These are phyloP conservation scores for Rhodotorula paludigena DNA, from an alignment of 768 basidiomycete genomes.

Conservation along the genomic window DNA sequence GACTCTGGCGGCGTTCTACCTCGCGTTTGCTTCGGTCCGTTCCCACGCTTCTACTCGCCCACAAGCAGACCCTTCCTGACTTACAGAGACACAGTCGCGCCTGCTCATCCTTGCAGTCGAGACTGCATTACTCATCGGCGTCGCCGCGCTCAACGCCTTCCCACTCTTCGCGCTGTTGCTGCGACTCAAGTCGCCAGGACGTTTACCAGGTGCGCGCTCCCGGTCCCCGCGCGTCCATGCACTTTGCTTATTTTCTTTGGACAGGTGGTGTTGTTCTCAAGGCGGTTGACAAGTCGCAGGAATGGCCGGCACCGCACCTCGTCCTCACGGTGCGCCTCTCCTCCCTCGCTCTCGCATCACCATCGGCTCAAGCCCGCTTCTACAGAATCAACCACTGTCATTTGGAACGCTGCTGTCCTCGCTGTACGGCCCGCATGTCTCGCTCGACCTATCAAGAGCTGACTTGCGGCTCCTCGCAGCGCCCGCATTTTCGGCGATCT, in stretches of 20 bases:
- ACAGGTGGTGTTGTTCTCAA: not conserved
- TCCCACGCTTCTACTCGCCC: not conserved
- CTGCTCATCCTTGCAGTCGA: conserved; percentile 58
- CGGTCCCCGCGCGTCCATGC: not conserved
- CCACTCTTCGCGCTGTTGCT: conserved; percentile 84
- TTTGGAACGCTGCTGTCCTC: not conserved
- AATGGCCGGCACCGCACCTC: not conserved
- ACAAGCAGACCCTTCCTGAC: not conserved
- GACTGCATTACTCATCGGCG: conserved; percentile 59
- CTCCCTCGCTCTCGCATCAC: not conserved
- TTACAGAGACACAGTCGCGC: conserved; percentile 51
- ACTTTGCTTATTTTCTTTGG: not conserved
- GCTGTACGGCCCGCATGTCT: not conserved
- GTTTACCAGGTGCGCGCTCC: conserved; percentile 64
- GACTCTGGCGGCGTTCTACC: conserved; percentile 79
- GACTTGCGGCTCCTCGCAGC: not conserved
- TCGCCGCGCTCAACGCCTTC: conserved; percentile 84
- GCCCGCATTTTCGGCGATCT: not conserved
- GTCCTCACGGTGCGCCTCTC: not conserved
- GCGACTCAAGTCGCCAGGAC: conserved; percentile 71
- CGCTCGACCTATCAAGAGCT: not conserved
- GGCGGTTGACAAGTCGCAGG: not conserved
- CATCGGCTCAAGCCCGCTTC: fast-evolving
- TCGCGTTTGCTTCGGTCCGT: conserved; percentile 67
- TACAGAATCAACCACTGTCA: conserved; percentile 1